These are phyloP conservation scores for Rhynchospora pubera DNA, from an alignment of 176 grass and related monocot genomes.

Conservation along the genomic window DNA sequence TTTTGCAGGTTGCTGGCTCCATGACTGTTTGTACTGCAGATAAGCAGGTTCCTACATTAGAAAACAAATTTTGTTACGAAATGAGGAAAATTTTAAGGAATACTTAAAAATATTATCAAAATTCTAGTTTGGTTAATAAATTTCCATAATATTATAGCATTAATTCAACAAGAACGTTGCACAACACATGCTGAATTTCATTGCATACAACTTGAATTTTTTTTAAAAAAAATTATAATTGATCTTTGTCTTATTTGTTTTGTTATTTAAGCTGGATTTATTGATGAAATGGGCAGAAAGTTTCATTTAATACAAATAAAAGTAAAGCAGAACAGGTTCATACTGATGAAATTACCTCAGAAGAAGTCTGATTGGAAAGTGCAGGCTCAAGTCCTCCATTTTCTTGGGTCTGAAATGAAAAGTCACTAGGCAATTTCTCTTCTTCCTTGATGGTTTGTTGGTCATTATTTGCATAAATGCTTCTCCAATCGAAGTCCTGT, in stretches of 20 bases:
- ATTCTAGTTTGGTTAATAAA: no score
- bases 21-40: constrained; percentile 15
- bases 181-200: background rate
- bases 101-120: background rate
- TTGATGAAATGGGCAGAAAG: background rate
- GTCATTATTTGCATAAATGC: constrained; percentile 7
- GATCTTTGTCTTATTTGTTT: background rate
- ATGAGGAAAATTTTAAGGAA: background rate
- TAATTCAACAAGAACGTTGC: background rate
- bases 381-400: background rate
- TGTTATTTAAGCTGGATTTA: background rate
- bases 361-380: constrained; percentile 21
- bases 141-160: background rate
- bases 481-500: constrained; percentile 29
- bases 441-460: constrained; percentile 30
- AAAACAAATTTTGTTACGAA: background rate
- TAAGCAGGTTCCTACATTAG: constrained; percentile 14
- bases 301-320: background rate
- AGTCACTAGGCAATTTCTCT: constrained; percentile 5
- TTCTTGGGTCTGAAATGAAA: constrained; percentile 26
- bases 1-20: constrained; percentile 18
- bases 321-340: background rate
- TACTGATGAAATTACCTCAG: constrained; percentile 2
- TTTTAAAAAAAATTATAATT: no score
- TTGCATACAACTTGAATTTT: background rate